phyloP scores from a whole-genome alignment of 495 filamentous ascomycete species.

The Glarea lozoyensis region DNA sequence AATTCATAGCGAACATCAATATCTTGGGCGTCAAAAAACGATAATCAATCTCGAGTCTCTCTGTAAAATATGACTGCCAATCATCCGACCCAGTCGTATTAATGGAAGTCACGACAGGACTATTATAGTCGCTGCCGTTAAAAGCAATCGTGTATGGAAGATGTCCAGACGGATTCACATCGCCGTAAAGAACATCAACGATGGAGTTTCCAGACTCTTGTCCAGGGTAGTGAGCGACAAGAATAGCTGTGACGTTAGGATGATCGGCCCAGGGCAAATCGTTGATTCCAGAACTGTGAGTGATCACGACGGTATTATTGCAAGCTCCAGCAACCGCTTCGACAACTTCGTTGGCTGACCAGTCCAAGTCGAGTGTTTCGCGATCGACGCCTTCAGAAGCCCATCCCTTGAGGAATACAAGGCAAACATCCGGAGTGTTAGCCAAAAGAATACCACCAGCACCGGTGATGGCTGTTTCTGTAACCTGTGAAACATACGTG shows the following conservation, averaged over 20 bases:
- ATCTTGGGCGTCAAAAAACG: too few species aligned
- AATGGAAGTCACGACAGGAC: slow-evolving; percentile 34
- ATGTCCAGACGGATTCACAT: slow-evolving; percentile 74
- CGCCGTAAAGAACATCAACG: slow-evolving; percentile 81
- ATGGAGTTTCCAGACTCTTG: slow-evolving; percentile 84
- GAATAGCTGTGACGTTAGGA: slow-evolving; percentile 26
- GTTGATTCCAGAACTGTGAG: not conserved
- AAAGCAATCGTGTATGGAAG: slow-evolving; percentile 79
- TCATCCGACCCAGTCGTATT: slow-evolving; percentile 77
- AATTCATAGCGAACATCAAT: too few species aligned
- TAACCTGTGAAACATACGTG: not conserved
- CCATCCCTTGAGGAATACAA: slow-evolving; percentile 5
- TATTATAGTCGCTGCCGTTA: slow-evolving; percentile 68
- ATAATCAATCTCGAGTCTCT: too few species aligned
- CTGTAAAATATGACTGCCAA: slow-evolving; percentile 89
- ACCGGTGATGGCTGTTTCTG: not conserved
- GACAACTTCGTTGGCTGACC: slow-evolving; percentile 2
- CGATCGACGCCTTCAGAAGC: slow-evolving; percentile 5
- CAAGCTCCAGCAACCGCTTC: slow-evolving; percentile 2
- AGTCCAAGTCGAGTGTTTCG: not conserved
- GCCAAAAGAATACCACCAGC: not conserved
- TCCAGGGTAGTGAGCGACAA: slow-evolving; percentile 87
- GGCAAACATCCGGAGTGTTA: not conserved
- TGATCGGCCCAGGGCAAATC: slow-evolving; percentile 2
- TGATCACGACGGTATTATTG: slow-evolving; percentile 8